These are phyloP conservation scores for Lodderomyces theae DNA, from an alignment of 1,139 yeast genomes.

Conservation along the genomic window DNA sequence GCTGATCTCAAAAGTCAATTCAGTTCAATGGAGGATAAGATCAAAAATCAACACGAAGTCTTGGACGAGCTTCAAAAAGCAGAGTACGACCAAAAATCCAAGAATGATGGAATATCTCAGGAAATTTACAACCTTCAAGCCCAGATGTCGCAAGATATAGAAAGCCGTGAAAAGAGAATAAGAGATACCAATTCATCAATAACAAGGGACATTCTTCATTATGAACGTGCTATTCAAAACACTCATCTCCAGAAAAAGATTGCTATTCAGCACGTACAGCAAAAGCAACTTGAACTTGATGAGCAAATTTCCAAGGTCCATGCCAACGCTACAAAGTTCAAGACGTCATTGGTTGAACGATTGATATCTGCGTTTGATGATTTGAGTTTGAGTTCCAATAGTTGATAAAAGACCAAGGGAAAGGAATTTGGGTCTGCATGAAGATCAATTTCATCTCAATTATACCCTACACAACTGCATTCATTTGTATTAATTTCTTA, in stretches of 20 bases:
- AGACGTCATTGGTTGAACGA: conserved; percentile 59
- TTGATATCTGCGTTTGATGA: conserved; percentile 1
- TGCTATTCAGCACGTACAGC: conserved; percentile 44
- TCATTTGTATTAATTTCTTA: background rate
- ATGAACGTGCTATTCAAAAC: conserved; percentile 57
- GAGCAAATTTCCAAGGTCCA: conserved; percentile 57
- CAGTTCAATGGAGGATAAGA: conserved; percentile 7
- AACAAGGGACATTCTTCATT: conserved; percentile 52
- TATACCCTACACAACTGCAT: background rate
- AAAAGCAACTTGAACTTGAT: conserved; percentile 48
- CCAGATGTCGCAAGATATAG: conserved; percentile 61
- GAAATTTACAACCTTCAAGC: conserved; percentile 54
- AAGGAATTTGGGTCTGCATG: too few relatives aligned
- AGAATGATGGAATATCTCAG: conserved; percentile 58
- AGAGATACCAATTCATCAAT: conserved; percentile 51
- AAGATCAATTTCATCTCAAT: too few relatives aligned
- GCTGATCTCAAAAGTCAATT: conserved; percentile 6
- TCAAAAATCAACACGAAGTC: conserved; percentile 7
- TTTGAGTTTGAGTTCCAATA: too few relatives aligned
- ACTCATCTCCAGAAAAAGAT: conserved; percentile 56
- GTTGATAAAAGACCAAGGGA: too few relatives aligned
- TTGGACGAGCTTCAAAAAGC: conserved; percentile 51
- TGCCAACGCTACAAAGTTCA: conserved; percentile 59
- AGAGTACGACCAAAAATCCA: conserved; percentile 50
- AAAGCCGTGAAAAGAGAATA: conserved; percentile 60